These are phyloP conservation scores for Pseudopyrenochaeta lycopersici DNA, from an alignment of 2,329 filamentous ascomycete species.

Conservation along the genomic window DNA sequence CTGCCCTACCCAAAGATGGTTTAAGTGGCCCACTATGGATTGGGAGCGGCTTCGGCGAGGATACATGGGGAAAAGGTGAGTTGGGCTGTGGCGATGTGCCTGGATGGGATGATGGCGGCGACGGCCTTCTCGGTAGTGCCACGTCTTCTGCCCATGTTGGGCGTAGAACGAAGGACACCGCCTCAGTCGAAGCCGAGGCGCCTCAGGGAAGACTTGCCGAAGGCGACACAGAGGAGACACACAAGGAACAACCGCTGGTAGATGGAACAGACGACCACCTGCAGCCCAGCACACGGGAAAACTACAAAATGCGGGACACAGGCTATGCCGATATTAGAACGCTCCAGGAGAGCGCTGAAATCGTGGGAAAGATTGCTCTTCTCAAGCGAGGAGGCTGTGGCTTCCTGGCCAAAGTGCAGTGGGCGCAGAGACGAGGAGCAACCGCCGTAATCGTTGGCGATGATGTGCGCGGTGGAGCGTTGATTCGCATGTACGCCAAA, in stretches of 20 bases:
- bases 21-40: conserved; percentile 93
- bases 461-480: conserved; percentile 83
- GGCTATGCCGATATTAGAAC: conserved; percentile 88
- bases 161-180: background rate
- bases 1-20: conserved; percentile 75
- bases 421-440: conserved; percentile 90
- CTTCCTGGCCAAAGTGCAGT: conserved; percentile 96
- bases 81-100: conserved; percentile 94
- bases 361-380: conserved; percentile 89
- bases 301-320: conserved; percentile 40
- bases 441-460: conserved; percentile 93
- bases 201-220: conserved; percentile 6
- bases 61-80: conserved; percentile 74
- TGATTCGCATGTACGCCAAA: conserved; percentile 98
- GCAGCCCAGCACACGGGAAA: conserved; percentile 54
- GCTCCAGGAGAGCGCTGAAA: conserved; percentile 90
- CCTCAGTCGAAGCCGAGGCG: conserved; percentile 1
- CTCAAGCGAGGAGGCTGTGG: conserved; percentile 93
- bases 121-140: conserved; percentile 13
- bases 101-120: conserved; percentile 74
- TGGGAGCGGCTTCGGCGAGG: conserved; percentile 88
- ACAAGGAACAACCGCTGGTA: conserved; percentile 50
- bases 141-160: conserved; percentile 10
- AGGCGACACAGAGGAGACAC: conserved; percentile 1
- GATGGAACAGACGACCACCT: conserved; percentile 90